Base-by-base conservation (phyloP, 192 early-diverging fungal species). In the Polychytrium aggregatum region DNA sequence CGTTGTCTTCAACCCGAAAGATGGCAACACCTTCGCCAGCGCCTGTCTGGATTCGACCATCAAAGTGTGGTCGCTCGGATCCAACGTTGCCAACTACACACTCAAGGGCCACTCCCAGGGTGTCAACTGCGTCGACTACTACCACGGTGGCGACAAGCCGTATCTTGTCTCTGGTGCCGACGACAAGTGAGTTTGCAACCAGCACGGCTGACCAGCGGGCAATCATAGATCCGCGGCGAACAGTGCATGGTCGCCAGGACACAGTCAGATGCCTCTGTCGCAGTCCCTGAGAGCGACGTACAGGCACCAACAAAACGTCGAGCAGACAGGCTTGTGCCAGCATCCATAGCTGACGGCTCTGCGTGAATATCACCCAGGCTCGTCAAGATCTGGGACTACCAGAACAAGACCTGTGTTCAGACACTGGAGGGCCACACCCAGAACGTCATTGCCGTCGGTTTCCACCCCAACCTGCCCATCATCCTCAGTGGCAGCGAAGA, bases 361-460 rank as follows among this genome's bases (percentile, higher is more conserved):
- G n/a, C n/a, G n/a, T 17, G 6, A 5, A 7, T 25, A 1, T 36
- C 25, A 21, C 14, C 3, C 48, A 86, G 83, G 30, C 50, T 81
- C 28, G 79, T 88, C 54, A 96, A 95, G 50, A 84, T 99, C 29
- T 99, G 96, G 96, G 96, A 99, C 62, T 97, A 97, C 63, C 94
- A 97, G 60, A 99, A 97, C 79, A 97, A 95, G 67, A 90, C 89
- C 17, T 97, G 94, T 62, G 92, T 99, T 13, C 91, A 94, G 65
- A 99, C 94, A 6, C 78, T 99, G 46, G 92, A 97, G 66, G 96
- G 96, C 7, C 96, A 99, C 64, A 75, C 85, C 7, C 83, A 95
- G 41, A 96, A 99, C 55, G 92, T 93, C 4, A 87, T 79, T 14
- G 81, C 88, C 37, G 86, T 88, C 8, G 70, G 74, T 8, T 99